phyloP scores from a whole-genome alignment of 148 eudicot species.

The Amaranthus hypochondriacus region DNA sequence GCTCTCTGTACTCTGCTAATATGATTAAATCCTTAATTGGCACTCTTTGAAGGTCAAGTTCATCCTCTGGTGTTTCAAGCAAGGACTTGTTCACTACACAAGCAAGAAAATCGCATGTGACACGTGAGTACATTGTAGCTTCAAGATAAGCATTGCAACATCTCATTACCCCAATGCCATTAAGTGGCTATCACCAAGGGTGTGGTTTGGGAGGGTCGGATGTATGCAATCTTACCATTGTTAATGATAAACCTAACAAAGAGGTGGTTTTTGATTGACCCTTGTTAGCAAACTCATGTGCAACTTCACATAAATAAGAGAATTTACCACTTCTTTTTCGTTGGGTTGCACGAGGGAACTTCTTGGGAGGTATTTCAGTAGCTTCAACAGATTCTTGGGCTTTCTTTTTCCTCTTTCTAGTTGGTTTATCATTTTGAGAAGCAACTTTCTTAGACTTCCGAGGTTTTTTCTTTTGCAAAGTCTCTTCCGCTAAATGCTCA shows the following conservation, averaged over 20 bases:
- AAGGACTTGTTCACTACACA: constrained; percentile 55
- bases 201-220: too few relatives aligned
- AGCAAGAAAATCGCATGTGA: not conserved
- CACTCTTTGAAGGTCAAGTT: constrained; percentile 47
- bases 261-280: too few relatives aligned
- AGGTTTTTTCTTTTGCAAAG: constrained; percentile 27
- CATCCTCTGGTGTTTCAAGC: constrained; percentile 78
- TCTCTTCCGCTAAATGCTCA: constrained; percentile 31
- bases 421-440: constrained; percentile 43
- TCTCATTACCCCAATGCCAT: too few relatives aligned
- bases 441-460: constrained; percentile 41
- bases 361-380: constrained; percentile 42
- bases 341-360: constrained; percentile 67
- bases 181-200: too few relatives aligned
- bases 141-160: not conserved
- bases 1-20: constrained; percentile 64
- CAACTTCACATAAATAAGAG: not conserved
- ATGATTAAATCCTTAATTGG: constrained; percentile 60
- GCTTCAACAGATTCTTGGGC: constrained; percentile 33
- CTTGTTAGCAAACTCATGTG: not conserved
- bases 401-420: constrained; percentile 51
- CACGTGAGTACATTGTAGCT: constrained; percentile 2
- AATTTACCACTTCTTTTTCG: constrained; percentile 63
- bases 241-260: too few relatives aligned
- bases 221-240: not conserved